Conservation (phyloP, 2,329 filamentous ascomycete species). For the Diaporthe helianthi region DNA sequence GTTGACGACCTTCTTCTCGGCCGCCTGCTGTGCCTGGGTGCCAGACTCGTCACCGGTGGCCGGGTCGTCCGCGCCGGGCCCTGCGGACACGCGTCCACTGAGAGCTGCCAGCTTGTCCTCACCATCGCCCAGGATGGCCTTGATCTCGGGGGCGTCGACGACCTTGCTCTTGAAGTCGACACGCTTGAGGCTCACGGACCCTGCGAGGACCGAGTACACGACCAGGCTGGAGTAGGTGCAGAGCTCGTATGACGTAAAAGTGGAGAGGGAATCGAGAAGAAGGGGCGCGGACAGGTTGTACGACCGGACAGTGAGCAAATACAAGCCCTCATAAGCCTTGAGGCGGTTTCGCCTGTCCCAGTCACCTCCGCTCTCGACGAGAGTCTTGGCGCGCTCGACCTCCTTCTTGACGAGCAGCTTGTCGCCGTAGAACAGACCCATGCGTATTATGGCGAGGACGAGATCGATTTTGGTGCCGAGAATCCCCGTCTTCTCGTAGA, state of each 20-base stretch:
- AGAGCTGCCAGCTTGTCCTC: conserved; percentile 88
- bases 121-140: conserved; percentile 89
- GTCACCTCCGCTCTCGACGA: conserved; percentile 95
- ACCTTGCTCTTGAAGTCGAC: conserved; percentile 99
- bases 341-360: conserved; percentile 98
- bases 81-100: conserved; percentile 80
- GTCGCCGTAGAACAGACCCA: conserved; percentile 96
- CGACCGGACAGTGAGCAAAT: conserved; percentile 89
- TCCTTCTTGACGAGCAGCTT: conserved; percentile 92
- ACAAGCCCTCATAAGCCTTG: conserved; percentile 97
- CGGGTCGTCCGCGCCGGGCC: conserved; percentile 80
- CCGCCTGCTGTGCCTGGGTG: conserved; percentile 58
- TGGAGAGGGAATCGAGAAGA: conserved; percentile 94
- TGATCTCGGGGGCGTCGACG: conserved; percentile 97
- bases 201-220: conserved; percentile 93
- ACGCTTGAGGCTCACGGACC: conserved; percentile 91
- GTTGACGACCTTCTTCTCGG: conserved; percentile 77
- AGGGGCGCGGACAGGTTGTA: conserved; percentile 90
- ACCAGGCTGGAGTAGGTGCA: conserved; percentile 96
- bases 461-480: conserved; percentile 97
- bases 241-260: conserved; percentile 97
- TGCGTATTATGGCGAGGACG: conserved; percentile 93
- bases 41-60: conserved; percentile 69
- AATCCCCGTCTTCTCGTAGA: conserved; percentile 97
- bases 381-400: conserved; percentile 83